These are phyloP conservation scores for Ganoderma boninense DNA, from an alignment of 1,284 basidiomycete genomes.

Conservation along the genomic window DNA sequence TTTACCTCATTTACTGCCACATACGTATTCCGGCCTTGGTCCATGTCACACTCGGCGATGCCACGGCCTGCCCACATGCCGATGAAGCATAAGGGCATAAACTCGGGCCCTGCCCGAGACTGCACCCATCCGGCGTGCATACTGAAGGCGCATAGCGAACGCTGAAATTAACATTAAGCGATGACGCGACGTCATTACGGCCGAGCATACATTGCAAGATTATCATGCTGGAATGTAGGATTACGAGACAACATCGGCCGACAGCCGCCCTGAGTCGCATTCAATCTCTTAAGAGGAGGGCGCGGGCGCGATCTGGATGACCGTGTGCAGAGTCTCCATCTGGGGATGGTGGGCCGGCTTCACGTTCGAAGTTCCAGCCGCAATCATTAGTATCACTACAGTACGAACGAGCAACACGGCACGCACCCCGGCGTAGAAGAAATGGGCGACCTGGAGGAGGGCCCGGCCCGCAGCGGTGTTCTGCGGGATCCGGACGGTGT, in stretches of 20 bases:
- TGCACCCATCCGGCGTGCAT: no score
- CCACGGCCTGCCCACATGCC: no score
- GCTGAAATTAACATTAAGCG: no score
- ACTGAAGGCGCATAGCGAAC: no score
- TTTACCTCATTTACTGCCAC: no score
- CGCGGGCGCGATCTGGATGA: conserved; percentile 8
- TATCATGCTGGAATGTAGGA: background rate
- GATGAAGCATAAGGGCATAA: no score
- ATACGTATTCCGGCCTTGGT: no score
- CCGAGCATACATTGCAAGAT: background rate
- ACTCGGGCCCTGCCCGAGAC: no score
- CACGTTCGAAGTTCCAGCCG: no score
- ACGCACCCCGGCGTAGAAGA: conserved; percentile 5
- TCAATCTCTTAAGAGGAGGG: background rate
- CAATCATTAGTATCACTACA: background rate
- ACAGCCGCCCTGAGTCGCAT: background rate
- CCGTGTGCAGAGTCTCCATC: conserved; percentile 10
- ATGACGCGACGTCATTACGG: background rate
- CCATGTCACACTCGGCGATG: no score
- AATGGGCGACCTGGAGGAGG: conserved; percentile 12
- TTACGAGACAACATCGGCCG: background rate
- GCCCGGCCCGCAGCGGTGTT: conserved; percentile 6
- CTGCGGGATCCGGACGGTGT: conserved; percentile 6
- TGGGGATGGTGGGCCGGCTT: conserved; percentile 4
- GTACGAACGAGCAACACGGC: background rate